Evolutionary conservation across 2,329 filamentous ascomycete genomes (phyloP).

Genomic region (Claviceps capensis): DNA sequence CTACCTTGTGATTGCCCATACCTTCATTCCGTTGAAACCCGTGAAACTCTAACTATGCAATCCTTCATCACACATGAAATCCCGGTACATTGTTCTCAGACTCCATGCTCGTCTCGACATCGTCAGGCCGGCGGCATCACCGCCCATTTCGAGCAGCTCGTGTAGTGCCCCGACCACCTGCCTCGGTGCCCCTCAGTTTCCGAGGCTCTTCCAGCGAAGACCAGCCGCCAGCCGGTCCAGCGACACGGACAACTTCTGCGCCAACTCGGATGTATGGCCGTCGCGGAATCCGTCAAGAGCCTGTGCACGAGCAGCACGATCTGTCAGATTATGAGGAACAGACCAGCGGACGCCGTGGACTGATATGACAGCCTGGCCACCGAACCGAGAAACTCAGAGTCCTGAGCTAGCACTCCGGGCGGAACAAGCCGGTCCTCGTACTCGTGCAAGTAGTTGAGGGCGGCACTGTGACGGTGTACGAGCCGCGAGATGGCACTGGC

Average conservation of each 20-base stretch:
- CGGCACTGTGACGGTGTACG: constrained; percentile 46
- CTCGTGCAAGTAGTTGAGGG: constrained; percentile 61
- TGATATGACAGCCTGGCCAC: constrained; percentile 6
- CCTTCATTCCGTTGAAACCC: too few species aligned
- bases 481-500: constrained; percentile 58
- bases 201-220: constrained; percentile 66
- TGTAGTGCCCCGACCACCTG: constrained; percentile 73
- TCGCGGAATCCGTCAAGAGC: constrained; percentile 34
- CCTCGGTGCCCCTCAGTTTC: constrained; percentile 60
- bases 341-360: constrained; percentile 11
- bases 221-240: constrained; percentile 67
- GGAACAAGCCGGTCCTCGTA: constrained; percentile 26
- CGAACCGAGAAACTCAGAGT: constrained; percentile 4
- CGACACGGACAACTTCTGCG: constrained; percentile 54
- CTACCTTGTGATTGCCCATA: too few species aligned
- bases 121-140: constrained; percentile 43
- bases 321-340: constrained; percentile 34
- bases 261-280: constrained; percentile 42
- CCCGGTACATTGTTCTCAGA: too few species aligned
- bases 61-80: too few species aligned
- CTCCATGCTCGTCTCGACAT: too few species aligned
- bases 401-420: constrained; percentile 23
- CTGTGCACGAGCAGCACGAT: constrained; percentile 36
- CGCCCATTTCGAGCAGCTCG: constrained; percentile 60
- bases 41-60: too few species aligned